These are phyloP conservation scores for Fusarium denticulatum DNA, from an alignment of 2,329 filamentous ascomycete species.

Conservation along the genomic window DNA sequence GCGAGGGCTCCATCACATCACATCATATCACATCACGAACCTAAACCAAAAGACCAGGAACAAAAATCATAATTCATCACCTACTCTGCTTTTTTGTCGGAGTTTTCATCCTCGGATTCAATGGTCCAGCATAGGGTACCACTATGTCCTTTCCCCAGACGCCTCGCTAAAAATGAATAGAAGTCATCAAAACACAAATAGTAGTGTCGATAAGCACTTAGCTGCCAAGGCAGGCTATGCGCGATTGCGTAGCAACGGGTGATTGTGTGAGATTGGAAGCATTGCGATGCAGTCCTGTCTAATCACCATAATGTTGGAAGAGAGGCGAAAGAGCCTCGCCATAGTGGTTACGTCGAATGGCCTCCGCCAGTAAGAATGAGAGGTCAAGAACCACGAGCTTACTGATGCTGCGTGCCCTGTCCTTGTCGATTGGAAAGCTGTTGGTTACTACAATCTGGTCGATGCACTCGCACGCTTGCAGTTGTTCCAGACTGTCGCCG, in stretches of 20 bases:
- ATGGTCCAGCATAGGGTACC: slow-evolving; percentile 29
- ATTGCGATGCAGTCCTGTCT: slow-evolving; percentile 36
- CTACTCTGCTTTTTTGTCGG: slow-evolving; percentile 37
- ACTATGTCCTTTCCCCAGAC: slow-evolving; percentile 44
- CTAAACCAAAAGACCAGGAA: slow-evolving; percentile 27
- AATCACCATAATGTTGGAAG: slow-evolving; percentile 74
- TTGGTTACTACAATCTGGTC: slow-evolving; percentile 96
- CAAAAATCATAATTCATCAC: slow-evolving; percentile 41
- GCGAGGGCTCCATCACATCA: slow-evolving; percentile 13
- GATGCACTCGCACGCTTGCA: slow-evolving; percentile 93
- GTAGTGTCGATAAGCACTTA: slow-evolving; percentile 26
- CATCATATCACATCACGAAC: neutral
- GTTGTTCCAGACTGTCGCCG: slow-evolving; percentile 85
- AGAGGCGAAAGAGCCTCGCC: slow-evolving; percentile 81
- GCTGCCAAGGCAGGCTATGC: slow-evolving; percentile 6
- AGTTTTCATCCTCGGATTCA: slow-evolving; percentile 21
- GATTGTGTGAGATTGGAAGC: slow-evolving; percentile 10
- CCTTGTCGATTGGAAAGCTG: slow-evolving; percentile 88
- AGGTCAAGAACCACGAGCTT: slow-evolving; percentile 93
- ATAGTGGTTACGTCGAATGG: slow-evolving; percentile 95
- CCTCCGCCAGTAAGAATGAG: slow-evolving; percentile 87
- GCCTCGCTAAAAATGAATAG: slow-evolving; percentile 49
- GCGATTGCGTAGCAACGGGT: slow-evolving; percentile 14
- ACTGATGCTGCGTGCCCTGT: slow-evolving; percentile 73
- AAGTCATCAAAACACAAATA: slow-evolving; percentile 30